These are phyloP conservation scores for Xylaria sp. DNA, from an alignment of 2,329 filamentous ascomycete genomes.

Conservation along the genomic window DNA sequence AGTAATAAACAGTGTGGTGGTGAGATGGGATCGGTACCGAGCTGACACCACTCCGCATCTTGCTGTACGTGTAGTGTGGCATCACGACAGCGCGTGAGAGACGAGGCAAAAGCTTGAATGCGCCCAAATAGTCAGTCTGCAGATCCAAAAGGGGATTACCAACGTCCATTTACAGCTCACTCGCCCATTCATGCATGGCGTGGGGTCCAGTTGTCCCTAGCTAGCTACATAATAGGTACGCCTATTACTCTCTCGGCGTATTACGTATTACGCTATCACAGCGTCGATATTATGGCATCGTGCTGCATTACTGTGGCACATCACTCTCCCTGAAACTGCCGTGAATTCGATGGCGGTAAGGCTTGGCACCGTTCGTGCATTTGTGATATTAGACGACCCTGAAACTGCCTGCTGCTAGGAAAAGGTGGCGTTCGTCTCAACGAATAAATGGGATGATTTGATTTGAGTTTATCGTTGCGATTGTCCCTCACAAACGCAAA, in stretches of 20 bases:
- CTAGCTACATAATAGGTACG: too few species aligned
- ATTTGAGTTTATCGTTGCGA: neutral
- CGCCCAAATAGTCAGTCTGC: neutral
- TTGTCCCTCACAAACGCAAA: neutral
- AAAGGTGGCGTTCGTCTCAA: neutral
- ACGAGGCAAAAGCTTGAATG: neutral
- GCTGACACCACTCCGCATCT: neutral
- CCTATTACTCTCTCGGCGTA: neutral
- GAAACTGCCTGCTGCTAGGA: neutral
- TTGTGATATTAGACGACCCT: neutral
- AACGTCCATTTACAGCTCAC: neutral
- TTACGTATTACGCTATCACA: neutral
- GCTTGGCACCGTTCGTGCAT: neutral
- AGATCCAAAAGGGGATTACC: neutral
- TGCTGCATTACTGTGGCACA: neutral
- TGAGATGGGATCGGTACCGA: neutral
- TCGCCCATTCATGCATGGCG: neutral
- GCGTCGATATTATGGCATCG: conserved; percentile 1
- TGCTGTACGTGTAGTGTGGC: neutral
- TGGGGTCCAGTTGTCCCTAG: neutral
- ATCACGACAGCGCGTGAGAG: neutral
- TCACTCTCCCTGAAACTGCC: neutral
- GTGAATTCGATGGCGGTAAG: neutral
- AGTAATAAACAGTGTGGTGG: neutral
- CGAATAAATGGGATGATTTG: neutral